Percentiles rank a stretch among this genome's conserved stretches.
These are phyloP conservation scores for Stellera chamaejasme DNA, from an alignment of 345 rosid species.

Conservation along the genomic window DNA sequence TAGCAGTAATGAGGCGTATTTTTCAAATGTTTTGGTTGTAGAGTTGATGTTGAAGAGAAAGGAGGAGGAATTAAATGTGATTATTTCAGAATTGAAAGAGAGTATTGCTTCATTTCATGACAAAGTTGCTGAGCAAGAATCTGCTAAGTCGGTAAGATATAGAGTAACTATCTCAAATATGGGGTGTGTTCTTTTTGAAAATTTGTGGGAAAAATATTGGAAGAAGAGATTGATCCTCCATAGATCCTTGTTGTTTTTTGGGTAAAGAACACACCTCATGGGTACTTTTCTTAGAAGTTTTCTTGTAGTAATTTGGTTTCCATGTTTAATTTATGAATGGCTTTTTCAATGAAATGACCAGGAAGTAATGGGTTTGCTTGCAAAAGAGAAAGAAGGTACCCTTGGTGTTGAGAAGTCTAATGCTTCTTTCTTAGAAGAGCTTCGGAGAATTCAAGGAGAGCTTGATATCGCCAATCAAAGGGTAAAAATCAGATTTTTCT, in stretches of 20 bases:
- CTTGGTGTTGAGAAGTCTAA: constrained; percentile 50
- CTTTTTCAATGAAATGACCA: constrained; percentile 15
- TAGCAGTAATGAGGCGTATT: neutral
- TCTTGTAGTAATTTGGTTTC: neutral
- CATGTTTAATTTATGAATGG: neutral
- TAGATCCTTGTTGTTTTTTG: too few relatives aligned
- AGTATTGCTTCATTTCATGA: constrained; percentile 56
- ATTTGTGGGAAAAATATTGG: too few relatives aligned
- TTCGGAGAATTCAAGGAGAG: constrained; percentile 64
- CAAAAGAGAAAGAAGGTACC: constrained; percentile 66
- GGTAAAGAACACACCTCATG: too few relatives aligned
- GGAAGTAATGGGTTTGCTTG: constrained; percentile 68
- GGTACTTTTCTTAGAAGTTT: neutral
- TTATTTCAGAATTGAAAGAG: constrained; percentile 67
- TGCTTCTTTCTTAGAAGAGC: constrained; percentile 61
- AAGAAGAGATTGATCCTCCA: too few relatives aligned
- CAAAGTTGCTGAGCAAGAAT: constrained; percentile 64
- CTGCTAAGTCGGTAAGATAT: constrained; percentile 58
- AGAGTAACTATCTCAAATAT: neutral
- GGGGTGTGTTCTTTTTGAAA: too few relatives aligned
- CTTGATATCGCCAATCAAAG: constrained; percentile 81
- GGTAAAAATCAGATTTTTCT: constrained; percentile 30
- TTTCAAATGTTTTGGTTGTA: constrained; percentile 23
- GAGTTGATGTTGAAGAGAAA: constrained; percentile 57
- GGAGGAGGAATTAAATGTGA: constrained; percentile 75